Conservation (phyloP, 2,329 filamentous ascomycete genomes). For the Xylariaceae sp. region DNA sequence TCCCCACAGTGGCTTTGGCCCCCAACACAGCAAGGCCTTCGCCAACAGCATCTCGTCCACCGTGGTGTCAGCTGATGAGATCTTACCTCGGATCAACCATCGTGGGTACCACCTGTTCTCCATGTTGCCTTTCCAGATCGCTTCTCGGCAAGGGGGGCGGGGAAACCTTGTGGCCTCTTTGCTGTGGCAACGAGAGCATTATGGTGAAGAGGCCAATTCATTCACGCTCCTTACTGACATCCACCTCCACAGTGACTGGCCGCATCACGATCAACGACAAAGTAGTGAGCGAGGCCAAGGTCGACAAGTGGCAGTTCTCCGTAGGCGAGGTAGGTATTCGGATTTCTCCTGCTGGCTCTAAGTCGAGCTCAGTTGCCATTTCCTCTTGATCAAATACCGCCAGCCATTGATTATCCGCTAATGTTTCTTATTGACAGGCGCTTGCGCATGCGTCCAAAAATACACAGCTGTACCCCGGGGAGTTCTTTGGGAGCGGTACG, state of each 20-base stretch:
- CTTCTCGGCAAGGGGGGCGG: too few relatives aligned
- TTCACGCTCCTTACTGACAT: too few relatives aligned
- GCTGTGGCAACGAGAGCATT: too few relatives aligned
- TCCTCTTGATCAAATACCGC: background rate
- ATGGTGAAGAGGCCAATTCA: too few relatives aligned
- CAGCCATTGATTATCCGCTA: background rate
- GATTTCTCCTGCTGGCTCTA: background rate
- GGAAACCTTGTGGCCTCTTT: too few relatives aligned
- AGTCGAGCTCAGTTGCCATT: background rate
- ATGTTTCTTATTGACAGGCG: constrained; percentile 5
- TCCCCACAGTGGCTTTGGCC: constrained; percentile 16
- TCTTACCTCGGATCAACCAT: constrained; percentile 9
- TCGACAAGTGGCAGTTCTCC: constrained; percentile 16
- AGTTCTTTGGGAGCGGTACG: constrained; percentile 21
- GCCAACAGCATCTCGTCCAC: constrained; percentile 19
- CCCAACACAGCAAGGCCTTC: constrained; percentile 20
- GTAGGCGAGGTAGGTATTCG: constrained; percentile 15
- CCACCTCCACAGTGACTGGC: too few relatives aligned
- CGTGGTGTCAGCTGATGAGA: constrained; percentile 17
- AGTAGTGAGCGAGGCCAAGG: constrained; percentile 11
- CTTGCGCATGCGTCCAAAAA: constrained; percentile 15
- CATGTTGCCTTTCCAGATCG: too few relatives aligned
- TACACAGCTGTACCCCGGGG: constrained; percentile 18
- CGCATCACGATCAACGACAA: constrained; percentile 16
- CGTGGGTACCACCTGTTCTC: too few relatives aligned